These are phyloP conservation scores for Cercospora sp. DNA, from an alignment of 2,329 filamentous ascomycete genomes.

Conservation along the genomic window DNA sequence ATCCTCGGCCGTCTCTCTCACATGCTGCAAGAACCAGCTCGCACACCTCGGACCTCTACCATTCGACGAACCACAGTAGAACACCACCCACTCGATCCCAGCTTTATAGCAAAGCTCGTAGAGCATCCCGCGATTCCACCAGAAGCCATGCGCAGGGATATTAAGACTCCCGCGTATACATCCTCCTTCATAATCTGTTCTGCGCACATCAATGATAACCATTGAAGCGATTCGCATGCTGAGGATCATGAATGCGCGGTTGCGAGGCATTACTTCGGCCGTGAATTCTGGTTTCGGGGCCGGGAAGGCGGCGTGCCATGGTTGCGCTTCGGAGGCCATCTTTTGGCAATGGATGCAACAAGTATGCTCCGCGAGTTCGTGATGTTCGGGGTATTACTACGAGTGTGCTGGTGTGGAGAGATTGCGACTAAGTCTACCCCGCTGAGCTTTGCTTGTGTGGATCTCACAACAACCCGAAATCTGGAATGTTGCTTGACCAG, in stretches of 20 bases:
- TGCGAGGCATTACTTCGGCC: constrained; percentile 42
- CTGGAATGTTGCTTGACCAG: too few relatives aligned
- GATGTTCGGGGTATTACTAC: neutral
- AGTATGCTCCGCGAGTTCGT: neutral
- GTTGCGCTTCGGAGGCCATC: constrained; percentile 31
- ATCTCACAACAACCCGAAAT: neutral
- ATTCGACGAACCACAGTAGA: constrained; percentile 46
- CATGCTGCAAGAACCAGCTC: constrained; percentile 40
- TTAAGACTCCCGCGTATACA: constrained; percentile 49
- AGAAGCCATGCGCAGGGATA: constrained; percentile 51
- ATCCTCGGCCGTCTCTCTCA: constrained; percentile 39
- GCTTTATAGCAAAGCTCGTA: constrained; percentile 48
- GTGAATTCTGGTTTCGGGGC: constrained; percentile 38
- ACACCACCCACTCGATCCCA: constrained; percentile 49
- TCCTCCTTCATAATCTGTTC: constrained; percentile 52
- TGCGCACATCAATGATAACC: constrained; percentile 48
- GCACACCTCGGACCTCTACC: constrained; percentile 39
- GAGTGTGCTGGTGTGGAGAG: neutral
- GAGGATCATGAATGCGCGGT: constrained; percentile 40
- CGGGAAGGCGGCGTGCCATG: constrained; percentile 48
- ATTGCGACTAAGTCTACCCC: neutral
- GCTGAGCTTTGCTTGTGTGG: neutral
- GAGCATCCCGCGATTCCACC: constrained; percentile 47
- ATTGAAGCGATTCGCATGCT: constrained; percentile 41
- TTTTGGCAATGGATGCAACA: neutral